Conservation (phyloP, 257 asterid species). For the Henckelia pumila region DNA sequence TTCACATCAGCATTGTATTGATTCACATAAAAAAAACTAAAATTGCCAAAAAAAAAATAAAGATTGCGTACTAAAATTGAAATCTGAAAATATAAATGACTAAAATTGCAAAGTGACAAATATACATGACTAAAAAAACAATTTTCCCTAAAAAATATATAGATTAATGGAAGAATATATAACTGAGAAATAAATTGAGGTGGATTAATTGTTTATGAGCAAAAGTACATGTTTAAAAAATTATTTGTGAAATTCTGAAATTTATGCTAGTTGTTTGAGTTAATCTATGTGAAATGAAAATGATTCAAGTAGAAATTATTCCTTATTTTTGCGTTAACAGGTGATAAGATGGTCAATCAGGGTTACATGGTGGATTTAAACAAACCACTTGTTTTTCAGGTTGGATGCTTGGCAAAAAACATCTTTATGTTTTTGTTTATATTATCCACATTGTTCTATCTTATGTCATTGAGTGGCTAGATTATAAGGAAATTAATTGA, state of each 20-base stretch:
- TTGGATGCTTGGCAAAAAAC: conserved; percentile 23
- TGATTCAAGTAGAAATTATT: background rate
- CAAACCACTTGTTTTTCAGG: conserved; percentile 92
- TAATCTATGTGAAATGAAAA: background rate
- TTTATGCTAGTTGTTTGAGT: background rate
- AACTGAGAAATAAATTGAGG: background rate
- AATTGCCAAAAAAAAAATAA: too few species aligned
- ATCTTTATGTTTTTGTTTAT: background rate
- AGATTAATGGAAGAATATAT: background rate
- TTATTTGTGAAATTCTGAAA: too few species aligned
- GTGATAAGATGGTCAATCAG: conserved; percentile 68
- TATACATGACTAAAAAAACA: too few species aligned
- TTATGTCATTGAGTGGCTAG: conserved; percentile 1
- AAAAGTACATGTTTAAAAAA: too few species aligned
- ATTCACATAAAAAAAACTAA: too few species aligned
- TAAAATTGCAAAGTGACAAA: too few species aligned
- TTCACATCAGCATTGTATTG: too few species aligned
- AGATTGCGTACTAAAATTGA: too few species aligned
- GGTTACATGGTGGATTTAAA: conserved; percentile 68
- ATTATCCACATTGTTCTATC: background rate
- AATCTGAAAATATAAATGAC: too few species aligned
- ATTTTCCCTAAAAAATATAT: too few species aligned
- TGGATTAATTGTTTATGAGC: background rate
- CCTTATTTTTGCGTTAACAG: conserved; percentile 15
- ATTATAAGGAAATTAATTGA: background rate